A percentile compares a stretch with the other conserved stretches of the same genome.
Conservation (phyloP, 331 rosid species). For the Dryas integrifolia region DNA sequence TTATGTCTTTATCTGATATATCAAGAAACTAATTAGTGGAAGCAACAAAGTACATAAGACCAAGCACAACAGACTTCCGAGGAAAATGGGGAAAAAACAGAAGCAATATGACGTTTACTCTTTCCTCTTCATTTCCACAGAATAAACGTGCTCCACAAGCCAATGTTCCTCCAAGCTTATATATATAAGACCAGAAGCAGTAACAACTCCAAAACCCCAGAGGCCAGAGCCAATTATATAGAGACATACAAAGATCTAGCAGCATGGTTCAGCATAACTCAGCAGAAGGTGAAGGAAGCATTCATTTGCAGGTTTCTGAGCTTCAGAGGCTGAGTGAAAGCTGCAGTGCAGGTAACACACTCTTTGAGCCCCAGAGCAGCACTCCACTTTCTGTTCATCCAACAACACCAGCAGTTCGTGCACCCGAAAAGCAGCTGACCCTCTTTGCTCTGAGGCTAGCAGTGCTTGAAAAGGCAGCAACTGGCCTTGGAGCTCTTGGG, state of each 20-base stretch:
- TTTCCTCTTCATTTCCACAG: conserved; percentile 33
- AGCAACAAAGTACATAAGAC: background rate
- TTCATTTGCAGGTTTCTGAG: conserved; percentile 49
- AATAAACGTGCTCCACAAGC: conserved; percentile 59
- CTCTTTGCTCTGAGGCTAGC: conserved; percentile 84
- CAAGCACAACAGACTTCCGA: conserved; percentile 32
- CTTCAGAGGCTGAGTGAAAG: conserved; percentile 42
- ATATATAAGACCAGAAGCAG: conserved; percentile 17
- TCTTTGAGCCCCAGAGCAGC: conserved; percentile 54
- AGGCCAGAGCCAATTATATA: background rate
- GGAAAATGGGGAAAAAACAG: conserved; percentile 30
- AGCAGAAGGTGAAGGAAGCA: conserved; percentile 38
- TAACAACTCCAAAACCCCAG: background rate
- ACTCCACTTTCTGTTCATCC: conserved; percentile 17
- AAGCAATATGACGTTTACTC: conserved; percentile 47
- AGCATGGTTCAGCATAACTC: conserved; percentile 48
- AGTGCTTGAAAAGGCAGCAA: conserved; percentile 81
- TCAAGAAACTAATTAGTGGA: conserved; percentile 26
- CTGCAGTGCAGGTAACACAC: conserved; percentile 42
- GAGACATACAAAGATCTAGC: background rate
- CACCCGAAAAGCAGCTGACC: conserved; percentile 86
- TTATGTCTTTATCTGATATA: conserved; percentile 13
- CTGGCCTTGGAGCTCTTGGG: conserved; percentile 89
- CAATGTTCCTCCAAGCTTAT: conserved; percentile 23
- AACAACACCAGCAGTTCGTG: conserved; percentile 36